Evolutionary conservation across 169 alveolate species (phyloP).

Genomic region (Plasmodium fragile): DNA sequence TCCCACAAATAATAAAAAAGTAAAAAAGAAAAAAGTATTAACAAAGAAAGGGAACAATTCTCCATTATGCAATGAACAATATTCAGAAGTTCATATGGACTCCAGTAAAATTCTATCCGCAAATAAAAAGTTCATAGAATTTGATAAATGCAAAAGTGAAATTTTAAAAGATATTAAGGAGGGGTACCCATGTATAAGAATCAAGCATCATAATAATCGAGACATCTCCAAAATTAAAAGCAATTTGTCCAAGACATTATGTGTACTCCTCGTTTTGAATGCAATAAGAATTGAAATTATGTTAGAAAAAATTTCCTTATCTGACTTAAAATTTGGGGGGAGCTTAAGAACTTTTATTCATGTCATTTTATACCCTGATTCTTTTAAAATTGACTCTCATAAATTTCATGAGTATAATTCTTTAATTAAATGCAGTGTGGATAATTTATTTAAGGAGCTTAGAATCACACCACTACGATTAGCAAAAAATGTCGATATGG

Average conservation of each 20-base stretch:
- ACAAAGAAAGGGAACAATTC: slow-evolving; percentile 37
- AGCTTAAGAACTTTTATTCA: slow-evolving; percentile 66
- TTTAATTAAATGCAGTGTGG: slow-evolving; percentile 48
- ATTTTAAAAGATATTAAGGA: slow-evolving; percentile 71
- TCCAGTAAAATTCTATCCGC: slow-evolving; percentile 22
- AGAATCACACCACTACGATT: slow-evolving; percentile 45
- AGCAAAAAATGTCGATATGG: slow-evolving; percentile 33
- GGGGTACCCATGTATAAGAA: slow-evolving; percentile 72
- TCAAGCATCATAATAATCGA: slow-evolving; percentile 48
- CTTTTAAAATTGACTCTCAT: slow-evolving; percentile 65
- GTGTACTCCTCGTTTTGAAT: slow-evolving; percentile 59
- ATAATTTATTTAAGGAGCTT: slow-evolving; percentile 57
- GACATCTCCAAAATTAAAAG: slow-evolving; percentile 64
- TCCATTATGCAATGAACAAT: not conserved
- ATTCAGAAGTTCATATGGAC: slow-evolving; percentile 8
- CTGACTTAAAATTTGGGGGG: slow-evolving; percentile 66
- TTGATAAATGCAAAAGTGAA: slow-evolving; percentile 40
- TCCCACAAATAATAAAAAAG: slow-evolving; percentile 33
- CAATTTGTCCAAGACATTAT: slow-evolving; percentile 34
- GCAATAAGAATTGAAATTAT: slow-evolving; percentile 68
- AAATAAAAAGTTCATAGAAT: slow-evolving; percentile 48
- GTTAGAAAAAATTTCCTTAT: slow-evolving; percentile 42
- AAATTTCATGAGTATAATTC: slow-evolving; percentile 72
- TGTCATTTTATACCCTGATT: slow-evolving; percentile 72
- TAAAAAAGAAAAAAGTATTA: slow-evolving; percentile 29